These are phyloP conservation scores for Botrytis hyacinthi DNA, from an alignment of 2,329 filamentous ascomycete species.

Conservation along the genomic window DNA sequence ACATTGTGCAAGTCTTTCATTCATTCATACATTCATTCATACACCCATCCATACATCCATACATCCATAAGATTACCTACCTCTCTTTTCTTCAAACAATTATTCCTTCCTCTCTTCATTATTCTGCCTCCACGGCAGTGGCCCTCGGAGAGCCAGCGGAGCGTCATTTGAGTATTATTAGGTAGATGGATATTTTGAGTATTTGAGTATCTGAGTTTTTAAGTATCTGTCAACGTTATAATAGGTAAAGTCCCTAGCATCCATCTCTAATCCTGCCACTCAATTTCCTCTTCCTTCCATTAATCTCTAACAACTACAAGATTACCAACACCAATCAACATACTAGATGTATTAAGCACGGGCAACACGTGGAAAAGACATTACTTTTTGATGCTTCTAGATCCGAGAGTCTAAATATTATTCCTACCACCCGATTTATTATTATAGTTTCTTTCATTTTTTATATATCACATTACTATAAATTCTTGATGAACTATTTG, in stretches of 20 bases:
- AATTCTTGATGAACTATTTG: background rate
- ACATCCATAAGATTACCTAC: no score
- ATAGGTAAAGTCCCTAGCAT: background rate
- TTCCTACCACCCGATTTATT: background rate
- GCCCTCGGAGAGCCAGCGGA: no score
- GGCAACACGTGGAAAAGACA: background rate
- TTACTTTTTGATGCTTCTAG: background rate
- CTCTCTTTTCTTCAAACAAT: background rate
- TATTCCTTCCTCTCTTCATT: no score
- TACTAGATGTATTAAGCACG: background rate
- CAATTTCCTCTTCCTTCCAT: background rate
- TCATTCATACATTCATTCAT: no score
- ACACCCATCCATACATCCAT: no score
- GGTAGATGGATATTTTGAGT: no score
- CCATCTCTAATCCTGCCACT: background rate
- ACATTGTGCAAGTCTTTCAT: background rate
- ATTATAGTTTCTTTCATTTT: background rate
- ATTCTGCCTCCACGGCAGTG: no score
- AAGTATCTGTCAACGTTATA: background rate
- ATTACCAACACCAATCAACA: background rate
- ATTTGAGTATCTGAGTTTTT: no score
- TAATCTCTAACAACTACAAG: background rate
- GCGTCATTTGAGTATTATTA: no score
- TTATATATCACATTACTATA: background rate
- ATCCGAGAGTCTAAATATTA: background rate